A percentile compares a stretch with the other conserved stretches of the same genome.
phyloP scores from a whole-genome alignment of 1,284 basidiomycete species.

The Microstroma glucosiphilum region DNA sequence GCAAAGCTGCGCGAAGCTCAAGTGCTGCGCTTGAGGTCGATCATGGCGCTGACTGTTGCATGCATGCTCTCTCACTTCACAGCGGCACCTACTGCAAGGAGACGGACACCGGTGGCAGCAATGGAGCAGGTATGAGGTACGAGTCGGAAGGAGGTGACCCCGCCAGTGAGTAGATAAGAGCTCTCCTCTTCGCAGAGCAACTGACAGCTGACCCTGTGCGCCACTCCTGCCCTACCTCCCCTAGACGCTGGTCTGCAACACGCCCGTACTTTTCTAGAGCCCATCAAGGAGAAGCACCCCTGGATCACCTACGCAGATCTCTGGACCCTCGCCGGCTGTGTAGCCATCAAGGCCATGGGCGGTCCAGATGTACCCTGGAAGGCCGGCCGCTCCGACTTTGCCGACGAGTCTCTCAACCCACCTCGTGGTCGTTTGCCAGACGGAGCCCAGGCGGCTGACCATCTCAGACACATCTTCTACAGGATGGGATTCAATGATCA shows the following conservation, averaged over 20 bases:
- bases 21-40: not conserved
- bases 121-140: constrained; percentile 54
- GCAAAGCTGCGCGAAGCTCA: not conserved
- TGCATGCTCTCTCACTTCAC: not conserved
- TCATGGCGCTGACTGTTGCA: not conserved
- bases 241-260: constrained; percentile 53
- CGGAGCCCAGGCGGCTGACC: constrained; percentile 54
- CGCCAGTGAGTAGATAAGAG: constrained; percentile 23
- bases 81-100: constrained; percentile 48
- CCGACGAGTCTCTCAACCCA: constrained; percentile 47
- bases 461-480: constrained; percentile 56
- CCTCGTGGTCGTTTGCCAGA: constrained; percentile 55
- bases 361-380: constrained; percentile 54
- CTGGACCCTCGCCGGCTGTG: constrained; percentile 54
- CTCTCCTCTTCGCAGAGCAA: too few species aligned
- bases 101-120: constrained; percentile 55
- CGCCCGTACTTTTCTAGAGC: constrained; percentile 56
- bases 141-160: constrained; percentile 52
- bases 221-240: not conserved
- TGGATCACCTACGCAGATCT: constrained; percentile 57
- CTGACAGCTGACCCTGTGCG: not conserved
- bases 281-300: constrained; percentile 55
- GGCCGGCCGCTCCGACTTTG: constrained; percentile 55
- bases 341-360: constrained; percentile 56
- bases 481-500: constrained; percentile 58